Conservation (phyloP, 1,139 yeast genomes). For the Nematodospora anomalae region DNA sequence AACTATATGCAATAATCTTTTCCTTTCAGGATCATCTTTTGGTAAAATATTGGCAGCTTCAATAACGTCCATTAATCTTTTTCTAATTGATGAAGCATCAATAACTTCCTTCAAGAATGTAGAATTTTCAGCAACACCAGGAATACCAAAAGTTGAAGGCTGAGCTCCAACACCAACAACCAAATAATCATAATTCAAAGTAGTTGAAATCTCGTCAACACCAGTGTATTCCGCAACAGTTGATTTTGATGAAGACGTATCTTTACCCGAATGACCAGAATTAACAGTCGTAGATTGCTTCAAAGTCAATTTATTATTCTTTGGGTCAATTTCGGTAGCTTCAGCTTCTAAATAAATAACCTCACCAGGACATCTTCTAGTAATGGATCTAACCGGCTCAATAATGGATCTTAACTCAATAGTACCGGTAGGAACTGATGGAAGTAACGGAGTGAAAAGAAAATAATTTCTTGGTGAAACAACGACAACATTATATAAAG, state of each 20-base stretch:
- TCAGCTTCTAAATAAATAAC: constrained; percentile 90
- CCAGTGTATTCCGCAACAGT: constrained; percentile 41
- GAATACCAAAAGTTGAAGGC: constrained; percentile 89
- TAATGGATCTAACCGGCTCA: constrained; percentile 78
- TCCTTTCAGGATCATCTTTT: constrained; percentile 72
- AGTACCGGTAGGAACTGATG: constrained; percentile 93
- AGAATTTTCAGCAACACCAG: constrained; percentile 88
- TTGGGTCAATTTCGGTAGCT: constrained; percentile 79
- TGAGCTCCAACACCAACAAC: constrained; percentile 92
- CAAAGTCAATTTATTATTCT: constrained; percentile 46
- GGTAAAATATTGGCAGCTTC: constrained; percentile 82
- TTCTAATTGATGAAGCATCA: constrained; percentile 77
- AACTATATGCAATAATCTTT: constrained; percentile 76
- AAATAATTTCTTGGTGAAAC: constrained; percentile 95
- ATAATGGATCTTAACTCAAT: constrained; percentile 87
- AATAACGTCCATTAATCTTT: constrained; percentile 73
- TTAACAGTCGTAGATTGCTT: constrained; percentile 54
- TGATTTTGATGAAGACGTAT: constrained; percentile 52
- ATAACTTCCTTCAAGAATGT: constrained; percentile 83
- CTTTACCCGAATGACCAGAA: constrained; percentile 55
- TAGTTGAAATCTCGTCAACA: constrained; percentile 46
- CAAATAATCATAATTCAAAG: constrained; percentile 69
- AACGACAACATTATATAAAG: constrained; percentile 82
- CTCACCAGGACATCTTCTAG: constrained; percentile 68
- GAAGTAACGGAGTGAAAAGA: constrained; percentile 89